Percentiles rank a stretch among this genome's conserved stretches.
Evolutionary conservation across 345 rosid genomes (phyloP).

Genomic region (Eucalyptus melliodora): DNA sequence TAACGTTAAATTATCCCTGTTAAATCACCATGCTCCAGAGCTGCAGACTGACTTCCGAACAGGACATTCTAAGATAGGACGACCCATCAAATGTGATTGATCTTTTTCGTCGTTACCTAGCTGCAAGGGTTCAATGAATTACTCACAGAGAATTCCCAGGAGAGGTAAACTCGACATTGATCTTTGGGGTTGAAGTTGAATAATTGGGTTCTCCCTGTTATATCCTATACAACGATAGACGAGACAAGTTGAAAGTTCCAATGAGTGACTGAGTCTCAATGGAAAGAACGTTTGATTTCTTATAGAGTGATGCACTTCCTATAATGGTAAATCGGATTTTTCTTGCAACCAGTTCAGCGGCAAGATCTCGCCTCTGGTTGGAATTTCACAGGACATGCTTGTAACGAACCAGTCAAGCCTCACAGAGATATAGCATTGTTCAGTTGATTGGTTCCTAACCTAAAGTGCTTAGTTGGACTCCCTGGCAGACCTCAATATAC

Average conservation of each 20-base stretch:
- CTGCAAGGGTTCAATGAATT: background rate
- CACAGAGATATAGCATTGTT: background rate
- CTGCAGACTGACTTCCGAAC: background rate
- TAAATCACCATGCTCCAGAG: background rate
- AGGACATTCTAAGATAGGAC: background rate
- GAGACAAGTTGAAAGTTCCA: background rate
- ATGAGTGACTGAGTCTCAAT: background rate
- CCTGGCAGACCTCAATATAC: background rate
- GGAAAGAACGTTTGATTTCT: background rate
- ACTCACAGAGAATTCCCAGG: background rate
- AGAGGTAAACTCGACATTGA: background rate
- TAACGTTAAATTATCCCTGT: background rate
- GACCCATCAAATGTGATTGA: background rate
- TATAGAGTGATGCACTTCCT: background rate
- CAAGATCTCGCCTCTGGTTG: background rate
- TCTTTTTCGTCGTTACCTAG: background rate
- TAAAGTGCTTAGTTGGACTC: rapidly evolving
- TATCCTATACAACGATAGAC: background rate
- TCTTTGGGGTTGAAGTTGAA: background rate
- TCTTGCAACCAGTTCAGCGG: background rate
- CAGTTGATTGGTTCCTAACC: background rate
- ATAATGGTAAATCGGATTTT: background rate
- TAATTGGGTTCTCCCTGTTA: background rate
- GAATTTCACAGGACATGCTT: background rate
- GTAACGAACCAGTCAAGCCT: background rate